These are phyloP conservation scores for Yamadazyma buinensis DNA, from an alignment of 1,139 yeast species.

Conservation along the genomic window DNA sequence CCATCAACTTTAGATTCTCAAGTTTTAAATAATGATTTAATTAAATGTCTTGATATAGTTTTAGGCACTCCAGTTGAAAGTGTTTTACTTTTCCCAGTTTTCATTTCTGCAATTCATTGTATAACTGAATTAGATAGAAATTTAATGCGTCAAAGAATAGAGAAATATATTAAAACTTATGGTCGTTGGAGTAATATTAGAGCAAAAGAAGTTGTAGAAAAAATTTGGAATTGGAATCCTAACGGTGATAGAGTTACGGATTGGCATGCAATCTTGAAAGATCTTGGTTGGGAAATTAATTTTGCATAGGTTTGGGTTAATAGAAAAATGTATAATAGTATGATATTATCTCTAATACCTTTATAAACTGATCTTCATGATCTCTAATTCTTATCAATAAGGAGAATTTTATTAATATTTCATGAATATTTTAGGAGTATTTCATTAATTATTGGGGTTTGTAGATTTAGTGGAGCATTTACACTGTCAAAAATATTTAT, in stretches of 20 bases:
- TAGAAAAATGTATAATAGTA: too few species aligned
- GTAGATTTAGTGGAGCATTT: too few species aligned
- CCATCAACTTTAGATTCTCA: conserved; percentile 67
- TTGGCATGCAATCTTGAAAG: conserved; percentile 66
- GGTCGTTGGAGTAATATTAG: conserved; percentile 66
- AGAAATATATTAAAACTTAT: conserved; percentile 55
- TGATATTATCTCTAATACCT: too few species aligned
- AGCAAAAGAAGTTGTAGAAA: conserved; percentile 55
- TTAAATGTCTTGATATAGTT: conserved; percentile 57
- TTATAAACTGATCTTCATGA: too few species aligned
- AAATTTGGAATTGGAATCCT: conserved; percentile 41
- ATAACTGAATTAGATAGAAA: conserved; percentile 47
- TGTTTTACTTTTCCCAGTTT: conserved; percentile 69
- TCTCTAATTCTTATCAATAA: too few species aligned
- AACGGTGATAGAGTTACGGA: conserved; percentile 43
- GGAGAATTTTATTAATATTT: too few species aligned
- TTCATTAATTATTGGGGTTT: too few species aligned
- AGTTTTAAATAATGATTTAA: conserved; percentile 50
- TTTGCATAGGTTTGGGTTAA: too few species aligned
- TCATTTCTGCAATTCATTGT: conserved; percentile 72
- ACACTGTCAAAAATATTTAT: not conserved
- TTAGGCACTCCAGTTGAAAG: conserved; percentile 69
- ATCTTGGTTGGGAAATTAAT: conserved; percentile 73
- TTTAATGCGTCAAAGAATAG: conserved; percentile 50
- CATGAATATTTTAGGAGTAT: too few species aligned